Evolutionary conservation across 148 eudicot species (phyloP).

Genomic region (Talinum fruticosum): DNA sequence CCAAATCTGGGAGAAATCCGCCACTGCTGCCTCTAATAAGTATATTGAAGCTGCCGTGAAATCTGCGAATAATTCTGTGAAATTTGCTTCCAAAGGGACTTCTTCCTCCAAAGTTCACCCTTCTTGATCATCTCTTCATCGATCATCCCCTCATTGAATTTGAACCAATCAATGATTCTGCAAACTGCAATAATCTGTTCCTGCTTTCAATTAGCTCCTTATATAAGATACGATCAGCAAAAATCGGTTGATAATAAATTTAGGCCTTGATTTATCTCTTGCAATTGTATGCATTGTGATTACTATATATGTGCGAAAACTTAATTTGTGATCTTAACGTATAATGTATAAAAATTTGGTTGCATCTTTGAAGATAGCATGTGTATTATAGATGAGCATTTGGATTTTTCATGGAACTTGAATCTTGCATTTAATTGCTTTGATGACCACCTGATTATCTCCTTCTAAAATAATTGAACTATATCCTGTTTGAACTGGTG

Average conservation of each 20-base stretch:
- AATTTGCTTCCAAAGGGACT: conserved; percentile 57
- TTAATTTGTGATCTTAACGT: no score
- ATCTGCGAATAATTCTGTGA: conserved; percentile 59
- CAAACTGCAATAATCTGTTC: no score
- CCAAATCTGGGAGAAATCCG: conserved; percentile 56
- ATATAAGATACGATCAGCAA: background rate
- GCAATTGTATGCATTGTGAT: background rate
- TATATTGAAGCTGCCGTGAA: conserved; percentile 65
- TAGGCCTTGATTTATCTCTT: background rate
- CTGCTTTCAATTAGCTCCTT: background rate
- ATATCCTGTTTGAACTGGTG: no score
- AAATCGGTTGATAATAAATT: no score
- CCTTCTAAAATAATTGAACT: no score
- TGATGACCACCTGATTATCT: no score
- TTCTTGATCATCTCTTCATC: conserved; percentile 27
- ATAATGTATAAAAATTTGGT: no score
- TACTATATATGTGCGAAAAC: no score
- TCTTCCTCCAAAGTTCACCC: conserved; percentile 74
- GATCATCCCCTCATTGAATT: background rate
- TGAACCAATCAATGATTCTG: background rate
- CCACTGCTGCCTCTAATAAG: conserved; percentile 57
- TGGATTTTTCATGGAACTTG: no score
- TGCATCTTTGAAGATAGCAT: no score
- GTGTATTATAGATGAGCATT: no score
- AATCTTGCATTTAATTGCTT: no score